Conservation (phyloP, 352 stramenopile species). For the Phytophthora ohioensis region DNA sequence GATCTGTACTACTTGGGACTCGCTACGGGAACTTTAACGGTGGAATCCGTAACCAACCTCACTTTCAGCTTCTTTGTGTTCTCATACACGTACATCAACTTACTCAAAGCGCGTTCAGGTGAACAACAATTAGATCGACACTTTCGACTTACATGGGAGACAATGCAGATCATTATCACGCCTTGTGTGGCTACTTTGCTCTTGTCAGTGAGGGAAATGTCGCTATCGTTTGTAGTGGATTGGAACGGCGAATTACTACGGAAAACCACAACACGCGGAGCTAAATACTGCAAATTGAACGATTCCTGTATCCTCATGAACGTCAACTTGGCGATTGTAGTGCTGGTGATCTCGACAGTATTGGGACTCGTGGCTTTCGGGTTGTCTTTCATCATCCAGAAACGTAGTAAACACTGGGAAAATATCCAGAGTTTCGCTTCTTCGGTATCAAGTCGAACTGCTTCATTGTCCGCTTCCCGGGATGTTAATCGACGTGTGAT, state of each 20-base stretch:
- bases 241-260: slow-evolving; percentile 41
- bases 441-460: background rate
- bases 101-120: slow-evolving; percentile 33
- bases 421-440: slow-evolving; percentile 4
- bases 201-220: slow-evolving; percentile 19
- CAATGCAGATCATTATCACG: slow-evolving; percentile 33
- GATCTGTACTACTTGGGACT: slow-evolving; percentile 39
- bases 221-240: slow-evolving; percentile 26
- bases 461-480: background rate
- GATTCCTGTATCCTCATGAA: slow-evolving; percentile 43
- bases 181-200: slow-evolving; percentile 10
- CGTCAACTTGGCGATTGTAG: slow-evolving; percentile 30
- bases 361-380: slow-evolving; percentile 19
- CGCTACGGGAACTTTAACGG: slow-evolving; percentile 35
- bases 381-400: slow-evolving; percentile 24
- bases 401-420: slow-evolving; percentile 23
- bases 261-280: slow-evolving; percentile 36
- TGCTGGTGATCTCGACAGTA: slow-evolving; percentile 13
- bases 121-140: slow-evolving; percentile 35
- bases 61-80: slow-evolving; percentile 41
- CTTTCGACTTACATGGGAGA: slow-evolving; percentile 41
- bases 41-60: slow-evolving; percentile 32
- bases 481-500: slow-evolving; percentile 1
- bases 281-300: slow-evolving; percentile 31
- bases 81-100: slow-evolving; percentile 40